These are phyloP conservation scores for Toxoplasma gondii DNA, from an alignment of 169 alveolate species.

Conservation along the genomic window DNA sequence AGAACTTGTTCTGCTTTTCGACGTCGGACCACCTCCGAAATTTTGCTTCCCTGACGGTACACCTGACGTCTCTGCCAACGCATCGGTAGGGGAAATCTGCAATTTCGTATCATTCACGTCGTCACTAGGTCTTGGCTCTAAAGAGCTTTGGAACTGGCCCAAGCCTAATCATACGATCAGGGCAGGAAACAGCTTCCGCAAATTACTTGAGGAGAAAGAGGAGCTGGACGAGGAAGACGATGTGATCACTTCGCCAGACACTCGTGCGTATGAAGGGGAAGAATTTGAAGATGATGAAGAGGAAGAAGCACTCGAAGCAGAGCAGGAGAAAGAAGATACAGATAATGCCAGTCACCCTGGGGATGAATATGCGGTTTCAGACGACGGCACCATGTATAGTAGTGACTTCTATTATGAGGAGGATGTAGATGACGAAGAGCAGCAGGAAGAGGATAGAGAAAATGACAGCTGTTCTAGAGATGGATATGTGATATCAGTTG, in stretches of 20 bases:
- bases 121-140: neutral
- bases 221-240: neutral
- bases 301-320: neutral
- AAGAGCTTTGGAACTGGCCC: neutral
- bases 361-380: too few relatives aligned
- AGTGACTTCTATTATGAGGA: too few relatives aligned
- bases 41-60: slow-evolving; percentile 11
- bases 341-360: too few relatives aligned
- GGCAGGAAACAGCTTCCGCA: neutral
- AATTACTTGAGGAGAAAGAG: neutral
- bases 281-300: neutral
- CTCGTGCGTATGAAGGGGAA: neutral
- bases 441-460: too few relatives aligned
- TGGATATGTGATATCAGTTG: too few relatives aligned
- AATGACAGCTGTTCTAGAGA: too few relatives aligned
- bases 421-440: too few relatives aligned
- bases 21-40: neutral
- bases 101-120: neutral
- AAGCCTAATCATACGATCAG: neutral
- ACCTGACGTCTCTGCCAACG: slow-evolving; percentile 2
- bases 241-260: neutral
- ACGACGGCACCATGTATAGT: too few relatives aligned
- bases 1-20: neutral
- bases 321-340: neutral
- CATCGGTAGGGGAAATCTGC: neutral